Evolutionary conservation across 306 rosid genomes (phyloP).

Genomic region (Cucumis sativus): Cucumber_9930_V3 NC_026657.2:6984001-6984500

Average conservation of each 20-base stretch:
- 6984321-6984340: not conserved
- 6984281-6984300: not conserved
- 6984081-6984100: not conserved
- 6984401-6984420: slow-evolving; percentile 56
- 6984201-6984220: not conserved
- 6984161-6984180: not conserved
- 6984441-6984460: slow-evolving; percentile 32
- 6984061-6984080: slow-evolving; percentile 22
- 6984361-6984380: slow-evolving; percentile 59
- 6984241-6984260: not conserved
- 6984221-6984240: not conserved
- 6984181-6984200: not conserved
- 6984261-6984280: not conserved
- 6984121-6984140: not conserved
- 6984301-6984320: no score
- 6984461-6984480: slow-evolving; percentile 83
- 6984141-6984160: not conserved
- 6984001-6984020: slow-evolving; percentile 28
- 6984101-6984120: not conserved
- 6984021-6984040: not conserved
- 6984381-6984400: slow-evolving; percentile 70
- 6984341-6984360: not conserved
- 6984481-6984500: slow-evolving; percentile 74
- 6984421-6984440: slow-evolving; percentile 58
- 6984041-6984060: slow-evolving; percentile 26